Conservation (phyloP, 2,329 filamentous ascomycete genomes). For the Celoporthe dispersa region DNA sequence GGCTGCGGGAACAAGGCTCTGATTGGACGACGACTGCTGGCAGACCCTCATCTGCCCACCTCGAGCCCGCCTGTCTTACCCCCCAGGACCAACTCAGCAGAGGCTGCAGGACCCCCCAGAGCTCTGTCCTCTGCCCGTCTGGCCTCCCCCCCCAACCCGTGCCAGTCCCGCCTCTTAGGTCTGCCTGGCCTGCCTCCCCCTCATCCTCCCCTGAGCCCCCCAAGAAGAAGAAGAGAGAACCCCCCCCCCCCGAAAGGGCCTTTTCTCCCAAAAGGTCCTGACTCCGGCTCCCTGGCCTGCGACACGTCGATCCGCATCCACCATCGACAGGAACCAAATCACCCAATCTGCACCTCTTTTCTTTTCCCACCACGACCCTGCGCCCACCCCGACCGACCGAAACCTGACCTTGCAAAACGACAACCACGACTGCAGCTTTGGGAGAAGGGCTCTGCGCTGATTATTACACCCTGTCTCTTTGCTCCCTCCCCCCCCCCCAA, state of each 20-base stretch:
- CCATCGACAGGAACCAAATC: slow-evolving; percentile 15
- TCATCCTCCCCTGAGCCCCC: not conserved
- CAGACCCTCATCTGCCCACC: slow-evolving; percentile 10
- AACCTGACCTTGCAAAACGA: not conserved
- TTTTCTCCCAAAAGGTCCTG: not conserved
- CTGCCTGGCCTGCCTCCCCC: not conserved
- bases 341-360: slow-evolving; percentile 12
- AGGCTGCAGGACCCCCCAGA: not conserved
- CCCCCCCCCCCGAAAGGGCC: not conserved
- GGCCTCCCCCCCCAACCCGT: not conserved
- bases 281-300: slow-evolving; percentile 8
- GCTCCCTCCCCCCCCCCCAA: not conserved
- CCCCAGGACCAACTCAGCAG: slow-evolving; percentile 1
- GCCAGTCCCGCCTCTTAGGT: not conserved
- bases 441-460: not conserved
- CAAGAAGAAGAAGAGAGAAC: not conserved
- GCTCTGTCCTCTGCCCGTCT: not conserved
- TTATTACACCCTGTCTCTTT: not conserved
- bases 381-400: not conserved
- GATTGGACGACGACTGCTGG: not conserved
- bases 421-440: not conserved
- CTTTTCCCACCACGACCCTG: slow-evolving; percentile 3
- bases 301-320: slow-evolving; percentile 18
- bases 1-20: not conserved
- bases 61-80: not conserved